phyloP scores from a whole-genome alignment of 2,329 filamentous ascomycete species.

The Pseudohalonectria lignicola region DNA sequence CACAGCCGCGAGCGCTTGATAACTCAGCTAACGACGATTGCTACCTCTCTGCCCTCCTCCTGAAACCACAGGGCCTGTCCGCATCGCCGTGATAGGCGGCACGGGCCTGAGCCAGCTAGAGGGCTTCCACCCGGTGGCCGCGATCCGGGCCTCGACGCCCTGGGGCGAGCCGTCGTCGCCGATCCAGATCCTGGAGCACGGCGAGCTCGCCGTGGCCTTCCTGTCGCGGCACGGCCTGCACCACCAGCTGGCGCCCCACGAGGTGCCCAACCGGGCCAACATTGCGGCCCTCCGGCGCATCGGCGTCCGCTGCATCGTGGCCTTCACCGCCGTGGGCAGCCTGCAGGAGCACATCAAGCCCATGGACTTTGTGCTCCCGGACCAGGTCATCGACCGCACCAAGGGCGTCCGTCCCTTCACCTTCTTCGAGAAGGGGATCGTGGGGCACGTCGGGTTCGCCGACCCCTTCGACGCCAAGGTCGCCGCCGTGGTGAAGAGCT shows the following conservation, averaged over 20 bases:
- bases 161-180: conserved; percentile 72
- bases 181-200: conserved; percentile 83
- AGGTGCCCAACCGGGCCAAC: conserved; percentile 91
- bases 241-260: conserved; percentile 86
- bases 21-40: not conserved
- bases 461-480: conserved; percentile 83
- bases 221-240: conserved; percentile 82
- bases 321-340: conserved; percentile 90
- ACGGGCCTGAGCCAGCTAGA: conserved; percentile 84
- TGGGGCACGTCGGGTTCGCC: conserved; percentile 89
- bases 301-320: conserved; percentile 83
- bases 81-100: conserved; percentile 85
- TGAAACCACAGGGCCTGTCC: conserved; percentile 46
- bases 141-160: conserved; percentile 66
- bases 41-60: not conserved
- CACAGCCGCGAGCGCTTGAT: not conserved
- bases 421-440: conserved; percentile 87
- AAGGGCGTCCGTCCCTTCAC: conserved; percentile 92
- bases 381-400: conserved; percentile 95
- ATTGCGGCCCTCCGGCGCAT: conserved; percentile 91
- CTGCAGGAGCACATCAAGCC: conserved; percentile 88
- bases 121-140: conserved; percentile 75
- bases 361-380: conserved; percentile 91
- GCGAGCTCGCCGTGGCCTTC: conserved; percentile 76
- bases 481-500: conserved; percentile 64